These are phyloP conservation scores for Xylaria sp. DNA, from an alignment of 2,329 filamentous ascomycete genomes.

Conservation along the genomic window DNA sequence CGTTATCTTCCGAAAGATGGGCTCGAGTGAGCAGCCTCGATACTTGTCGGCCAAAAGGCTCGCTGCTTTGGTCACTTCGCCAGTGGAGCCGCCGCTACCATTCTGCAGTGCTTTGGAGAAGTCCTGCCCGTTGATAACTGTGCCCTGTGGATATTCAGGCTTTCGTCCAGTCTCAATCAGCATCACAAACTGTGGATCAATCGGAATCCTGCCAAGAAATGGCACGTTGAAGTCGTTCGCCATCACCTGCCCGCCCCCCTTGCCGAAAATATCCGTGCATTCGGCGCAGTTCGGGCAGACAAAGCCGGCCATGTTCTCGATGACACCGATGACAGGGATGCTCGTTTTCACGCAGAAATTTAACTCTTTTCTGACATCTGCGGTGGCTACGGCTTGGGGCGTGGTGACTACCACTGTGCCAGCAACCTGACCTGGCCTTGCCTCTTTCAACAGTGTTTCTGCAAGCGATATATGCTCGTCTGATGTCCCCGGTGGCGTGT, in stretches of 20 bases:
- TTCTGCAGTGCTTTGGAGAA: conserved; percentile 55
- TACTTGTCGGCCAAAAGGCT: conserved; percentile 76
- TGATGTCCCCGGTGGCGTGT: conserved; percentile 94
- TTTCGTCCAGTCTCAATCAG: conserved; percentile 79
- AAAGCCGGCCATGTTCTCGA: conserved; percentile 97
- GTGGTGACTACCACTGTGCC: conserved; percentile 97
- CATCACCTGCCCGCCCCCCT: conserved; percentile 90
- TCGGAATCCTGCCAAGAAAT: conserved; percentile 88
- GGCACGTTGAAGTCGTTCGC: conserved; percentile 84
- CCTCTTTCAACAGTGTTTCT: conserved; percentile 78
- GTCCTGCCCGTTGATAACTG: conserved; percentile 67
- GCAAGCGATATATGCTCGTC: conserved; percentile 97
- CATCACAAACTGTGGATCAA: conserved; percentile 91
- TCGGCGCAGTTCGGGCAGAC: conserved; percentile 84
- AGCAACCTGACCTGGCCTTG: conserved; percentile 74
- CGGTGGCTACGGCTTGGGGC: conserved; percentile 91
- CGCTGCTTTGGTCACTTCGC: conserved; percentile 52
- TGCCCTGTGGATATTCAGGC: conserved; percentile 77
- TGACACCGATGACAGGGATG: conserved; percentile 83
- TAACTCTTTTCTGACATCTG: conserved; percentile 93
- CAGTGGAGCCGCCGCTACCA: conserved; percentile 39
- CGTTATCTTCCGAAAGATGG: conserved; percentile 75
- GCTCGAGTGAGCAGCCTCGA: conserved; percentile 73
- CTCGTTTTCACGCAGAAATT: conserved; percentile 91
- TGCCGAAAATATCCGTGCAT: conserved; percentile 93